Evolutionary conservation across 2,329 filamentous ascomycete species (phyloP).

Genomic region (Microcera coccophila): DNA sequence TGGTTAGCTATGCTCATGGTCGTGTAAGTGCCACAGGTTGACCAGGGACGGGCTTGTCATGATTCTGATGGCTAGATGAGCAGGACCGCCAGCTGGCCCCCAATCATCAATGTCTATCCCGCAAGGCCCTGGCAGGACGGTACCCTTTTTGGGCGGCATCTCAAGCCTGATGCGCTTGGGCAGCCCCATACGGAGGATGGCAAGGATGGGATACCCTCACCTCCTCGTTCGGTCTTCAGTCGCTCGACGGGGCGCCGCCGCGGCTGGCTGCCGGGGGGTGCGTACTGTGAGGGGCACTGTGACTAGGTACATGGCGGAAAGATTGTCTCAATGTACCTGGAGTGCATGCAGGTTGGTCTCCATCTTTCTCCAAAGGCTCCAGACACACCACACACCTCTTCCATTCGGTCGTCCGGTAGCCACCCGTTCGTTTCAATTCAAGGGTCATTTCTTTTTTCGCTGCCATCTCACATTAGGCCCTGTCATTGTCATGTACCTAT

Average conservation of each 20-base stretch:
- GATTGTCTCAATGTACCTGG: not conserved
- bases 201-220: no score
- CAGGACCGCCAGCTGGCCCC: conserved; percentile 22
- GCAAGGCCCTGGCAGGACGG: conserved; percentile 11
- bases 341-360: no score
- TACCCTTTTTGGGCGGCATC: conserved; percentile 10
- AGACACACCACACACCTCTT: conserved; percentile 1
- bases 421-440: conserved; percentile 23
- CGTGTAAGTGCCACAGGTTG: no score
- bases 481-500: no score
- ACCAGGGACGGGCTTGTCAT: conserved; percentile 11
- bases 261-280: conserved; percentile 12
- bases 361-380: conserved; percentile 3
- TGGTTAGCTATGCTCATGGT: no score
- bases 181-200: not conserved
- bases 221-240: no score
- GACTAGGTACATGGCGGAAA: not conserved
- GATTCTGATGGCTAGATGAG: conserved; percentile 21
- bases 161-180: no score
- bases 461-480: no score
- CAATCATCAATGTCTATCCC: conserved; percentile 16
- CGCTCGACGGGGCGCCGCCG: conserved; percentile 13
- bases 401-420: conserved; percentile 11
- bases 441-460: conserved; percentile 17
- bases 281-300: conserved; percentile 12